A percentile compares a stretch with the other conserved stretches of the same genome.
Conservation (phyloP, 257 asterid genomes). For the Solanum peruvianum region DNA sequence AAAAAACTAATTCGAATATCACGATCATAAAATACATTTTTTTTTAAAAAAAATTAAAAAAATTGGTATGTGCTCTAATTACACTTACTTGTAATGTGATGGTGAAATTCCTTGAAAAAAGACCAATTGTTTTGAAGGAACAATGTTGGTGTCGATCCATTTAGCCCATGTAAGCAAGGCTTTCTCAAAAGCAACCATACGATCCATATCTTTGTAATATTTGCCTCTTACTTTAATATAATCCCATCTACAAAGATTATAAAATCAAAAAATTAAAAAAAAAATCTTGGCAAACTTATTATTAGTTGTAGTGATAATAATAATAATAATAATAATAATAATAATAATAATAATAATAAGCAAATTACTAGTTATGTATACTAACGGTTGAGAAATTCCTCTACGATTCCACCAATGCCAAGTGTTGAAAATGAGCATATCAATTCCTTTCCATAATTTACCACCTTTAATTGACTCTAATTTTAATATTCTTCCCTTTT, state of each 20-base stretch:
- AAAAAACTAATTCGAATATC: no score
- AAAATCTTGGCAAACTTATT: neutral
- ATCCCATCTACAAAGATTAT: conserved; percentile 36
- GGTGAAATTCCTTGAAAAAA: conserved; percentile 97
- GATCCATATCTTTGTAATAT: conserved; percentile 66
- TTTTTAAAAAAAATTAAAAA: no score
- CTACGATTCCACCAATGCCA: conserved; percentile 95
- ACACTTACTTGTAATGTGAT: conserved; percentile 75
- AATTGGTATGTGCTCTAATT: neutral
- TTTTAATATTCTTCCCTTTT: conserved; percentile 41
- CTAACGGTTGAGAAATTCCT: conserved; percentile 66
- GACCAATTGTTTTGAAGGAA: conserved; percentile 50
- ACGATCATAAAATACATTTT: neutral
- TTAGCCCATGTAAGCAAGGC: conserved; percentile 74
- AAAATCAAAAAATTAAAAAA: neutral
- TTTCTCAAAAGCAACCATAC: conserved; percentile 62
- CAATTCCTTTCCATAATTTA: conserved; percentile 51
- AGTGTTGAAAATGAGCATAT: conserved; percentile 66
- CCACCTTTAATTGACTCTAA: conserved; percentile 59
- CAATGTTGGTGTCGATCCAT: conserved; percentile 70
- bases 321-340: neutral
- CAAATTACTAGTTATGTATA: neutral
- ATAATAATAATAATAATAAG: neutral
- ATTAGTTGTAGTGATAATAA: no score
- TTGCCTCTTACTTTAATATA: conserved; percentile 46